Evolutionary conservation across 1,139 yeast species (phyloP), one percentile per base, ranked within the genome.

Genomic region (Candida sojae): DNA sequence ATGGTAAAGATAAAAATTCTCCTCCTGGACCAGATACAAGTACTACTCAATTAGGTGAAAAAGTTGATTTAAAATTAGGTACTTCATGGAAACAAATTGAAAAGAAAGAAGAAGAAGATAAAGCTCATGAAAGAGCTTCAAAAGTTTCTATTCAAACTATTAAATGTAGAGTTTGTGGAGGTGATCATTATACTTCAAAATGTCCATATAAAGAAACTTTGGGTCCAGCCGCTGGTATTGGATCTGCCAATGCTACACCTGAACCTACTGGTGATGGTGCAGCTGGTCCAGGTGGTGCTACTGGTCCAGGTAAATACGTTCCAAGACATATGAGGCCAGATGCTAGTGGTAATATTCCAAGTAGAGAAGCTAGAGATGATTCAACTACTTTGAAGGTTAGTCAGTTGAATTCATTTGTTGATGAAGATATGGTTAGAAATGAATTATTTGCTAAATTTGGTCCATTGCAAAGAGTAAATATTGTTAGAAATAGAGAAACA

Each of bases 131-230:
- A 60, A 67, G 64, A 57, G 75, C 81, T 52, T 77, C 76, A 57
- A 71, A 72, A 57, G 76, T 74, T 43, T 69, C 78, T 45, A 70
- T 70, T 49, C 78, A 75, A 57, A 68, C 80, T 56, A 72, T 86
- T 61, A 76, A 73, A 62, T 93, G 99, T 83, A 88, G 98, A 82
- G 76, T 81, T 51, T 93, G 99, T 86, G 86, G 87, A 56, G 97
- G 97, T 63, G 88, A 84, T 58, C 99, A 93, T 79, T 90, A 86
- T 81, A 88, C 98, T 38, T 76, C 92, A 66, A 86, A 88, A 73
- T 93, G 99, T 87, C 99, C 99, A 56, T 90, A 85, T 80, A 92
- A 88, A 74, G 96, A 88, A 61, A 88, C 95, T 39, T 77, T 93
- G 68, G 95, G 92, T 36, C 77, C 78, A 41, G 72, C 71, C 45